These are phyloP conservation scores for Stentor roeselii DNA, from an alignment of 73 alveolate species.

Conservation along the genomic window DNA sequence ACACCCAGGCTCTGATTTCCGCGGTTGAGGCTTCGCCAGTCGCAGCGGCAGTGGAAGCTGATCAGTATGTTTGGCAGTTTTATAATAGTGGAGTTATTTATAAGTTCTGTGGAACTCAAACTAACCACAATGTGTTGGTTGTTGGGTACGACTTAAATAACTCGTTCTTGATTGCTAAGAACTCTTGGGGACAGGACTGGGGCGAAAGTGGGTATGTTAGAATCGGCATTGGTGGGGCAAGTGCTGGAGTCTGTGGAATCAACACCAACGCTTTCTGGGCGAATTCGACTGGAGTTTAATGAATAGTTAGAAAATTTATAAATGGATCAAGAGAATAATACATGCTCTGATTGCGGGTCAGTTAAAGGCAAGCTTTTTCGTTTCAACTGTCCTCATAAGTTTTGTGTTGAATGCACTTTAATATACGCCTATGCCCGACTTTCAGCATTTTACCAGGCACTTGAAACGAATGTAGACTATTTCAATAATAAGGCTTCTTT, in stretches of 20 bases:
- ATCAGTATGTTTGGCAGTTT: constrained; percentile 46
- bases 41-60: constrained; percentile 69
- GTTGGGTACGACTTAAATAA: constrained; percentile 54
- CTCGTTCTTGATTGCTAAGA: constrained; percentile 36
- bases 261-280: neutral
- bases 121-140: constrained; percentile 69
- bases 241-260: constrained; percentile 22
- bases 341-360: too few relatives aligned
- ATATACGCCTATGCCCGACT: too few relatives aligned
- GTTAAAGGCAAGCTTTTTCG: too few relatives aligned
- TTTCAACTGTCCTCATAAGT: too few relatives aligned
- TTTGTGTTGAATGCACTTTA: too few relatives aligned
- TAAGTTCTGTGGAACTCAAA: constrained; percentile 33
- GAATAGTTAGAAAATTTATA: too few relatives aligned
- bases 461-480: too few relatives aligned
- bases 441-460: too few relatives aligned
- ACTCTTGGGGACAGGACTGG: constrained; percentile 61
- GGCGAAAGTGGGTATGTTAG: constrained; percentile 57
- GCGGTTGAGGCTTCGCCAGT: constrained; percentile 62
- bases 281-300: neutral
- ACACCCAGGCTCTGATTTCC: constrained; percentile 29
- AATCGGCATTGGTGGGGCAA: constrained; percentile 31
- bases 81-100: constrained; percentile 58
- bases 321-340: too few relatives aligned
- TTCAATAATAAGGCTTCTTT: too few relatives aligned